Base-by-base conservation (phyloP, 2,329 filamentous ascomycete genomes). In the Neocucurbitaria cava region DNA sequence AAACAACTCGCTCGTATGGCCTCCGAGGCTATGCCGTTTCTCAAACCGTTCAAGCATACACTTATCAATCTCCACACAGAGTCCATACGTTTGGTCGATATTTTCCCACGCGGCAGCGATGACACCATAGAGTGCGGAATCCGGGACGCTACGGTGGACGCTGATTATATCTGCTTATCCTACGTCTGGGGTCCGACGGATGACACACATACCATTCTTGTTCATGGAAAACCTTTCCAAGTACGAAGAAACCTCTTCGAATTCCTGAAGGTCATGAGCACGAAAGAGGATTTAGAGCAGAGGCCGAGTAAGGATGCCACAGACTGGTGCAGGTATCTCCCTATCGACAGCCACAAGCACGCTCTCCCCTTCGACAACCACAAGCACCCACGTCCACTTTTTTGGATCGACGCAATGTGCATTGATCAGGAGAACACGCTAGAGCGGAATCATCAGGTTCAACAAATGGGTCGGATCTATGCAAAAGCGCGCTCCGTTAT, bases 341-440 rank as follows among this genome's bases (percentile, higher is more conserved):
- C n/a, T n/a, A n/a, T n/a, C n/a, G n/a, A n/a, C n/a, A n/a, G n/a
- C n/a, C n/a, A n/a, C n/a, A n/a, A n/a, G n/a, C n/a, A n/a, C n/a
- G n/a, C n/a, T n/a, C n/a, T n/a, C n/a, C n/a, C n/a, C n/a, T n/a
- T n/a, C n/a, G n/a, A 26, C 24, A 2, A 26, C 24, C 24, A 1
- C 31, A 46, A 28, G 8, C 21, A 13, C 31, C 31, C 44, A 28
- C 47, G 15, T 15, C 21, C n/a, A 15, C 7, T 13, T 26, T 18
- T 43, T 9, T 61, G 52, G 56, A 54, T 56, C 17, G 56, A 54
- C 20, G 47, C 45, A 6, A 9, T 58, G 8, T 61, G 55, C 24
- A 56, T 58, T 17, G 47, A 56, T 26, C 56, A 59, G 23, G 23
- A 38, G 10, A 45, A 49, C 15, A 18, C 9, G 5, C 20, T 10